Base-by-base conservation (phyloP, 2,329 filamentous ascomycete species). In the Fusarium buxicola region DNA sequence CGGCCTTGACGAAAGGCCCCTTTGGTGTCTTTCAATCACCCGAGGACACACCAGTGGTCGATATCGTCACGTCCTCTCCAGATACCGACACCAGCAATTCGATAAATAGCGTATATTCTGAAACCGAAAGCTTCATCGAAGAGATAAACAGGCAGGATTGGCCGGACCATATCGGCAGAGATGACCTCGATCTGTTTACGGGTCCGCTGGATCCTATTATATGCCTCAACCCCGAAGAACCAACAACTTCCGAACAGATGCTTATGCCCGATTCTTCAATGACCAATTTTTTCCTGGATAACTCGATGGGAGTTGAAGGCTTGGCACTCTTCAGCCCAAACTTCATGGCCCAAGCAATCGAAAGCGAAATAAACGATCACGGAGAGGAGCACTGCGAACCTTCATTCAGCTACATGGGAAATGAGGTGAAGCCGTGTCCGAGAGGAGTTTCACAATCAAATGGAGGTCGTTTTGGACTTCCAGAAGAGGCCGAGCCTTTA, bases 401-500 rank as follows among this genome's bases (percentile, higher is more conserved):
- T 0, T 15, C 27, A 1, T 48, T 24, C 3, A 27, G 24, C 2
- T 15, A 16, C 0, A 4, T 52, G 7, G 30, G 49, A 8, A 48
- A 38, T 3, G 48, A 69, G 0, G 9, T 58, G 0, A 47, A 63
- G 1, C 31, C 38, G 2, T 48, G 39, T 9, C 52, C 57, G 6
- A 39, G 55, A 16, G 48, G 41, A 1, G 28, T 61, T 0, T 18
- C 60, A 4, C 21, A 21, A 8, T 35, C 7, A 4, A 48, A 44
- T 4, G 36, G 35, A 5, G 8, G 21, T 1, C 18, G 25, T 1
- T 24, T 51, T 8, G 48, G 46, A 1, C 47, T 71, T 2, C 68
- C 68, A 0, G 52, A 65, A 16, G 58, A 75, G 34, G 67, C 74
- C 2, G 68, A 68, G 7, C 49, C 63, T 1, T 39, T 75, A 8